Conservation (phyloP, 2,329 filamentous ascomycete species). For the Claviceps sp. region DNA sequence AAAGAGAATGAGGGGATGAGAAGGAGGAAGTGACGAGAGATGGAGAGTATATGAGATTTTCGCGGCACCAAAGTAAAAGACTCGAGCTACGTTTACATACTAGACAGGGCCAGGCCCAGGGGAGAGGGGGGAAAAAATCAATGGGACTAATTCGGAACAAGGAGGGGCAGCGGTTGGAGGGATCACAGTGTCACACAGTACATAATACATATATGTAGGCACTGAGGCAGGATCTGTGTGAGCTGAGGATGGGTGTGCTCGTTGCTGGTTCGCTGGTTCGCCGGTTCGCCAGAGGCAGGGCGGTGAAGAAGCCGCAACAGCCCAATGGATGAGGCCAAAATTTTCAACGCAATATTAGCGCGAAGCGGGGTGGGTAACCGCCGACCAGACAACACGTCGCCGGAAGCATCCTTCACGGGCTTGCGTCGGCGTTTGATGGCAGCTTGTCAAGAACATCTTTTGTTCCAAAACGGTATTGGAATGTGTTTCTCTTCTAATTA, state of each 20-base stretch:
- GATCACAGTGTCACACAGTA: background rate
- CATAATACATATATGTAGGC: too few relatives aligned
- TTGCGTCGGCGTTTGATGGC: too few relatives aligned
- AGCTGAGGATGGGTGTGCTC: background rate
- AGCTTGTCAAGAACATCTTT: too few relatives aligned
- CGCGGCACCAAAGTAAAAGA: background rate
- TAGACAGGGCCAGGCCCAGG: background rate
- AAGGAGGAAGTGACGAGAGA: background rate
- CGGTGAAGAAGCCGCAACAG: conserved; percentile 4
- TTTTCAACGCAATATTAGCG: background rate
- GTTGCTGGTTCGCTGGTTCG: conserved; percentile 1
- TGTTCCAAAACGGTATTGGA: too few relatives aligned
- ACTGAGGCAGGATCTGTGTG: background rate
- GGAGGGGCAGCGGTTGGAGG: conserved; percentile 1
- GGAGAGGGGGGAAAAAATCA: background rate
- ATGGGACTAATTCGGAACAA: background rate
- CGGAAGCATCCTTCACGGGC: too few relatives aligned
- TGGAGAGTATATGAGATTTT: conserved; percentile 11
- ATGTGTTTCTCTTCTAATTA: too few relatives aligned
- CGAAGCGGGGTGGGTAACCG: background rate
- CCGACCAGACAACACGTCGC: too few relatives aligned
- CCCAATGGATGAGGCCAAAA: conserved; percentile 5
- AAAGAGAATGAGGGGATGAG: conserved; percentile 1
- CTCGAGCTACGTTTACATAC: background rate
- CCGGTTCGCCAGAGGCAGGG: background rate